These are phyloP conservation scores for Leishmania braziliensis DNA, from an alignment of 208 protist genomes.

Conservation along the genomic window DNA sequence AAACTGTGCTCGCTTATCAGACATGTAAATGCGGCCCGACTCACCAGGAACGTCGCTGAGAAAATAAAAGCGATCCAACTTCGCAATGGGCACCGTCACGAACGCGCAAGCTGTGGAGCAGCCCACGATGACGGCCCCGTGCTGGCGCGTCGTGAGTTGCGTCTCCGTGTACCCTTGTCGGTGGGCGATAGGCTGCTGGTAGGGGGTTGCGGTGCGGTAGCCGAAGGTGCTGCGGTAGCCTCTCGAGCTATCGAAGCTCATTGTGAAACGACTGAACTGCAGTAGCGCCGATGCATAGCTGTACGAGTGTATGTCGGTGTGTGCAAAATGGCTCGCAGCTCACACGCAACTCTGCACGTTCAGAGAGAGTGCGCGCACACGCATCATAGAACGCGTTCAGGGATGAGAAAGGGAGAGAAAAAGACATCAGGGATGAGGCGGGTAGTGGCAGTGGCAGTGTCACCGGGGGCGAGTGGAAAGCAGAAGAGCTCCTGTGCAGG, in stretches of 20 bases:
- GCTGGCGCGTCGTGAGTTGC: constrained; percentile 49
- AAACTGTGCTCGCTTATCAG: constrained; percentile 81
- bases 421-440: too few species aligned
- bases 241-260: constrained; percentile 21
- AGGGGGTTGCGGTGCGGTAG: constrained; percentile 40
- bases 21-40: constrained; percentile 66
- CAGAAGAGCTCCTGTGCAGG: background rate
- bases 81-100: constrained; percentile 47
- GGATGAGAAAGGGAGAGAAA: background rate
- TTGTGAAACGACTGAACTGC: background rate
- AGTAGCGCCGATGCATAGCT: background rate
- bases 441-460: background rate
- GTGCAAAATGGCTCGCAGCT: background rate
- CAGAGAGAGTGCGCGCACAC: background rate
- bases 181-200: constrained; percentile 52
- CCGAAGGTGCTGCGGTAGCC: constrained; percentile 24
- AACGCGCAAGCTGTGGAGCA: constrained; percentile 43
- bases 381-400: background rate
- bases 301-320: background rate
- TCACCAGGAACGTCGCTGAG: constrained; percentile 79
- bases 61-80: constrained; percentile 80
- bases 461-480: background rate
- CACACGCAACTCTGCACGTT: background rate
- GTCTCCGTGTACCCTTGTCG: constrained; percentile 77
- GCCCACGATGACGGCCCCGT: constrained; percentile 45